A percentile compares a stretch with the other conserved stretches of the same genome.
Conservation (phyloP, 1,284 basidiomycete genomes). For the Puccinia coronata region DNA sequence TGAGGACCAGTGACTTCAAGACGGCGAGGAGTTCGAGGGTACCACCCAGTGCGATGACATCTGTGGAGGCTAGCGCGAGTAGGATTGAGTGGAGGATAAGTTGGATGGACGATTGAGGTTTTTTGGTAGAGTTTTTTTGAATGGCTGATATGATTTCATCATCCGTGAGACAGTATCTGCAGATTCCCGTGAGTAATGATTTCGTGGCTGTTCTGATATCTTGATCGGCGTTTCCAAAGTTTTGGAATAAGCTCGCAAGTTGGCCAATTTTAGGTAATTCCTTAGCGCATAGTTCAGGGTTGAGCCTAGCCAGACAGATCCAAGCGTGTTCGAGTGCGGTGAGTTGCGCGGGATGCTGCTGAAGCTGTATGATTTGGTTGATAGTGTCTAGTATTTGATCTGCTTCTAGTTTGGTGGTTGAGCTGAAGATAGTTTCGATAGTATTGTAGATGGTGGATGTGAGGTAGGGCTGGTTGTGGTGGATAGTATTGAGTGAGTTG, state of each 20-base stretch:
- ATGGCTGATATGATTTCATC: constrained; percentile 62
- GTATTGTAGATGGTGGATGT: constrained; percentile 69
- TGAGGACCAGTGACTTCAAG: constrained; percentile 60
- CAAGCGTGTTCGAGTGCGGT: constrained; percentile 71
- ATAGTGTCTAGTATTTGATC: constrained; percentile 61
- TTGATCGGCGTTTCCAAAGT: constrained; percentile 48
- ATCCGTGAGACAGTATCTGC: constrained; percentile 72
- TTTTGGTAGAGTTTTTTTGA: constrained; percentile 64
- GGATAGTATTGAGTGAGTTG: constrained; percentile 7
- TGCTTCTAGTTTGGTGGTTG: constrained; percentile 65
- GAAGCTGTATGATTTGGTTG: constrained; percentile 55
- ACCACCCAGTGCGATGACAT: constrained; percentile 63
- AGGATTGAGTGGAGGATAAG: constrained; percentile 70
- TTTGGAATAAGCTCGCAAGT: constrained; percentile 6
- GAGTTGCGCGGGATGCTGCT: constrained; percentile 68
- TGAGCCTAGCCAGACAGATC: constrained; percentile 64
- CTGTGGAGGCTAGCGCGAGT: constrained; percentile 69
- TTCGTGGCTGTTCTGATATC: constrained; percentile 68
- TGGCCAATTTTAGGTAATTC: constrained; percentile 61
- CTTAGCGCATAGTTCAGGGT: constrained; percentile 63
- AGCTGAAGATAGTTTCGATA: constrained; percentile 73
- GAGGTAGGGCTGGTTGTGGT: constrained; percentile 58
- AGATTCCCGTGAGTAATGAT: constrained; percentile 65
- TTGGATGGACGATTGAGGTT: constrained; percentile 64
- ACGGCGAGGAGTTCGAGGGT: constrained; percentile 45